phyloP scores from a whole-genome alignment of 1,139 yeast genomes.

The Geotrichum macrosporum region DNA sequence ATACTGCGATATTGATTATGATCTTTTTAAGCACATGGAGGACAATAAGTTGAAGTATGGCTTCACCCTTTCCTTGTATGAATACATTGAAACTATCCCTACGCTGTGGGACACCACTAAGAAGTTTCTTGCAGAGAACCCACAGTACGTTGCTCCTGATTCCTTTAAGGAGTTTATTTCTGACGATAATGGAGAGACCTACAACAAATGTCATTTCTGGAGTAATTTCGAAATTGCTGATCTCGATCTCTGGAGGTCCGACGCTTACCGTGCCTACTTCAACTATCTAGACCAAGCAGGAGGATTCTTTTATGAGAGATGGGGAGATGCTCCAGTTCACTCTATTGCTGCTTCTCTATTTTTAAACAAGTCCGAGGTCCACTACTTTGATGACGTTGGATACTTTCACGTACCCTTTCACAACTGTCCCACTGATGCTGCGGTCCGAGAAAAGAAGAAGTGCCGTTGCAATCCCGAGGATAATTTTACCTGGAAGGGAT shows the following conservation, averaged over 20 bases:
- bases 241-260: slow-evolving; percentile 68
- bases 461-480: slow-evolving; percentile 53
- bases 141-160: slow-evolving; percentile 53
- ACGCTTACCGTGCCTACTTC: slow-evolving; percentile 64
- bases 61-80: slow-evolving; percentile 79
- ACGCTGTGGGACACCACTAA: slow-evolving; percentile 78
- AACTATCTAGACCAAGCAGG: slow-evolving; percentile 69
- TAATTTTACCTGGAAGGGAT: slow-evolving; percentile 83
- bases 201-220: slow-evolving; percentile 89
- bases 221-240: slow-evolving; percentile 84
- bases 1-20: slow-evolving; percentile 78
- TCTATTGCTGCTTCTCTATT: slow-evolving; percentile 73
- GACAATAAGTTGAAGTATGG: slow-evolving; percentile 72
- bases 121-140: slow-evolving; percentile 59
- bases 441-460: slow-evolving; percentile 43
- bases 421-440: slow-evolving; percentile 57
- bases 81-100: slow-evolving; percentile 72
- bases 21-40: slow-evolving; percentile 77
- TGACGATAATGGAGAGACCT: slow-evolving; percentile 59
- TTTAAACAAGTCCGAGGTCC: slow-evolving; percentile 60
- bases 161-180: slow-evolving; percentile 68
- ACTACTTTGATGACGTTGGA: slow-evolving; percentile 78
- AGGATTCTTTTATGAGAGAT: slow-evolving; percentile 86
- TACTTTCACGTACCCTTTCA: slow-evolving; percentile 79
- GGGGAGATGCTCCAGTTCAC: too few relatives aligned